Evolutionary conservation across 108 stramenopile genomes (phyloP), one percentile per base, ranked within the genome.

Genomic region (Schizochytrium sp.): DNA sequence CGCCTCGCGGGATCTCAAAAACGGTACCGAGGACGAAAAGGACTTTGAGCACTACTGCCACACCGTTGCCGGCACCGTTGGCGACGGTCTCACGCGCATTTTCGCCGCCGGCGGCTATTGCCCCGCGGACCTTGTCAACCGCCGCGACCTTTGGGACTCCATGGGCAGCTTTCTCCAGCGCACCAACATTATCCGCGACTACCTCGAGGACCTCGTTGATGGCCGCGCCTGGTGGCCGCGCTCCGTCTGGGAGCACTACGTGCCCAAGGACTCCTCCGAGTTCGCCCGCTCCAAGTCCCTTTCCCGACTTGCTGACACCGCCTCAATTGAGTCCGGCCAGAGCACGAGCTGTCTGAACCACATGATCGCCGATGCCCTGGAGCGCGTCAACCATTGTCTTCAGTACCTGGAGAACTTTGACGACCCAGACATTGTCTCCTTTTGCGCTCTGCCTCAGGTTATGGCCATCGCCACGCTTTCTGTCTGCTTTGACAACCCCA

Each of bases 401-500:
- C 91, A 91, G 5, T 99, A 99, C 94, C 90, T 99, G 90, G 94
- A 93, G 5, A 92, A 95, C 72, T 90, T 99, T 5, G 87, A 93
- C 48, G 96, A 96, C 88, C 87, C 92, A 0, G 97, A 98, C 88
- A 93, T 99, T 29, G 98, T 99, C 90, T 94, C 96, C 5, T 99
- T 99, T 90, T 99, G 99, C 90, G 99, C 99, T 44, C 98, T 99
- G 87, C 99, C 99, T 21, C 98, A 99, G 90, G 98, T 99, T 18
- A 99, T 99, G 99, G 99, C 99, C n/a, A 98, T 99, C 88, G 98
- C 99, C 16, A 99, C 99, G 1, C 92, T 99, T 87, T 97, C 96
- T 60, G 96, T 97, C 89, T 95, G 96, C 87, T 98, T 96, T 91
- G 89, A 94, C 90, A 99, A 99, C 90, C 87, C 83, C 6, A 90